Percentiles rank a stretch among this genome's conserved stretches.
Evolutionary conservation across 2,329 filamentous ascomycete species (phyloP).

Genomic region (Talaromyces atroroseus): DNA sequence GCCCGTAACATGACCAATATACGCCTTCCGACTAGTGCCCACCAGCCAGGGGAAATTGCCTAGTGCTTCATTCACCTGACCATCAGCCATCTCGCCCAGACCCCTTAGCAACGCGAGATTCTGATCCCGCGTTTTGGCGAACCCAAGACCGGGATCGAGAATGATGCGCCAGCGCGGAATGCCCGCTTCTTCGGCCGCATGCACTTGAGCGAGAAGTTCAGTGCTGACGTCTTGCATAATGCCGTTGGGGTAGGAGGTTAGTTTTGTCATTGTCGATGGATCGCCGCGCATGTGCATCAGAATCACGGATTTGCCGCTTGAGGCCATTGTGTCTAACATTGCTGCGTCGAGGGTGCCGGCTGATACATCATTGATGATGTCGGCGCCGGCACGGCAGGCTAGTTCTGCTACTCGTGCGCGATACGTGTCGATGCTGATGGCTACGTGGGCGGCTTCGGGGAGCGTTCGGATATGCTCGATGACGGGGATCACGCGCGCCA

Average conservation of each 20-base stretch:
- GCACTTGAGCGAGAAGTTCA: slow-evolving; percentile 66
- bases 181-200: slow-evolving; percentile 72
- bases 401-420: slow-evolving; percentile 73
- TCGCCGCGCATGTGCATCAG: slow-evolving; percentile 94
- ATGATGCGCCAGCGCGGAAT: slow-evolving; percentile 91
- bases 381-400: slow-evolving; percentile 71
- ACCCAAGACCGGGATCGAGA: slow-evolving; percentile 88
- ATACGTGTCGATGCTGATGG: slow-evolving; percentile 89
- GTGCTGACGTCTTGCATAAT: slow-evolving; percentile 59
- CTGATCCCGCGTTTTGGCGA: slow-evolving; percentile 76
- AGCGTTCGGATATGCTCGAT: slow-evolving; percentile 66
- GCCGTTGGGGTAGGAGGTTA: slow-evolving; percentile 64
- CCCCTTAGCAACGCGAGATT: slow-evolving; percentile 74
- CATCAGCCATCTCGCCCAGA: slow-evolving; percentile 55
- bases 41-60: slow-evolving; percentile 79
- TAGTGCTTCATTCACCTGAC: slow-evolving; percentile 21
- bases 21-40: slow-evolving; percentile 82
- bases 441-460: slow-evolving; percentile 57
- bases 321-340: slow-evolving; percentile 78
- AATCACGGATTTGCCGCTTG: slow-evolving; percentile 69
- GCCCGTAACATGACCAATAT: slow-evolving; percentile 77
- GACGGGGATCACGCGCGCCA: slow-evolving; percentile 71
- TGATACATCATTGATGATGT: slow-evolving; percentile 93
- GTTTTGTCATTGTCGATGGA: slow-evolving; percentile 69
- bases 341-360: slow-evolving; percentile 69